Base-by-base conservation (phyloP, 2,329 filamentous ascomycete species). In the Sclerotinia borealis region DNA sequence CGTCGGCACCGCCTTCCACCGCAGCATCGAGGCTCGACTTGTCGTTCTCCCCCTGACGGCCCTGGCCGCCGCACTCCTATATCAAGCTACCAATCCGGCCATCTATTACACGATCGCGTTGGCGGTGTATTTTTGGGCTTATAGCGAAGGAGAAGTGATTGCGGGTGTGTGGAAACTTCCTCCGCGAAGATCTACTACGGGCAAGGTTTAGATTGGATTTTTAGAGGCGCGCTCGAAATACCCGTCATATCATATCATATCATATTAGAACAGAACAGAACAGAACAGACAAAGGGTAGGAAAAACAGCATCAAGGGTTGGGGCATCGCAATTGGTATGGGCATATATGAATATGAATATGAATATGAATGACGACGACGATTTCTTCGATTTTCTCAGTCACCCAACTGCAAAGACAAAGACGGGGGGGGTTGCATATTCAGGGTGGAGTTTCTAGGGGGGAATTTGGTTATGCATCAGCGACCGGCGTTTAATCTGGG, bases 111-210 rank as follows among this genome's bases (percentile, higher is more conserved):
- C 96, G 31, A 84, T 97, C 66, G 93, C 89, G 25, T 87, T 96
- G 79, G 81, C 80, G 9, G 88, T 95, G 17, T 99, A 98, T 77
- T 96, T 98, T 72, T 97, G 93, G 93, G 95, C 91, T 1, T 98
- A 96, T 73, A 95, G 89, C 72, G 93, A 99, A 77, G 95, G 95
- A 77, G 95, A 99, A 88, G 93, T 96, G 78, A 74, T 61, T 36
- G 69, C 63, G 29, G 68, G 67, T 34, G 70, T 71, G 50, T 74
- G 72, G 72, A 69, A 66, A n/a, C 63, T 73, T 19, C 72, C 72
- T 31, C 67, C 65, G 29, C 63, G 71, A 36, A 19, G 59, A 29
- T 50, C 64, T 15, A 37, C 27, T 5, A 25, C 58, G 25, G 69
- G 70, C 45, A 73, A 73, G 48, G 72, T 72, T 47, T 72, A 72